These are phyloP conservation scores for Podochytrium sp. DNA, from an alignment of 192 early-diverging fungal species.

Conservation along the genomic window DNA sequence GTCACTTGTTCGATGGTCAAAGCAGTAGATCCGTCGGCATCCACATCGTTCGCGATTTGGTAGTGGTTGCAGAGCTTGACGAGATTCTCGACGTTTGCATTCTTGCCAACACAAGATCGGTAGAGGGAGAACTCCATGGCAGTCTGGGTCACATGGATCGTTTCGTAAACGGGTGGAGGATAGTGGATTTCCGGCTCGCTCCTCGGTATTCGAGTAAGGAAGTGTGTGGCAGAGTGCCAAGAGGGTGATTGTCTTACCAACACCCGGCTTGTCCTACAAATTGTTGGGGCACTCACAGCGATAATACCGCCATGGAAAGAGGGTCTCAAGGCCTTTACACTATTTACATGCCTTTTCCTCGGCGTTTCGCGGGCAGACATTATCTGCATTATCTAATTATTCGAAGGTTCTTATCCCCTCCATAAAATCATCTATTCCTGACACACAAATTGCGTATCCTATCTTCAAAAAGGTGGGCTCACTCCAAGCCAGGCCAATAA, in stretches of 20 bases:
- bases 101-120: neutral
- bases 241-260: slow-evolving; percentile 32
- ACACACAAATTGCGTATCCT: no score
- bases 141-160: slow-evolving; percentile 23
- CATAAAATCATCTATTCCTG: no score
- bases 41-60: slow-evolving; percentile 18
- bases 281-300: slow-evolving; percentile 22
- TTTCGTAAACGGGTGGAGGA: slow-evolving; percentile 28
- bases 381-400: no score
- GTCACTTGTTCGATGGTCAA: slow-evolving; percentile 32
- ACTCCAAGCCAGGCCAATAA: no score
- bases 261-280: slow-evolving; percentile 32
- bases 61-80: slow-evolving; percentile 34
- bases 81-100: neutral
- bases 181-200: slow-evolving; percentile 29
- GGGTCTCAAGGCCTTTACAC: neutral
- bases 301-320: slow-evolving; percentile 23
- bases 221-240: slow-evolving; percentile 27
- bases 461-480: no score
- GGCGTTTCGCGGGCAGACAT: no score
- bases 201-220: slow-evolving; percentile 16
- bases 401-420: no score
- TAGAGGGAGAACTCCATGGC: slow-evolving; percentile 20
- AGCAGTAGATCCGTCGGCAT: neutral
- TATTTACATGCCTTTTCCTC: no score